Evolutionary conservation across 192 early-diverging fungal species (phyloP), one percentile per base, ranked within the genome.

Genomic region (Coemansia sp.): DNA sequence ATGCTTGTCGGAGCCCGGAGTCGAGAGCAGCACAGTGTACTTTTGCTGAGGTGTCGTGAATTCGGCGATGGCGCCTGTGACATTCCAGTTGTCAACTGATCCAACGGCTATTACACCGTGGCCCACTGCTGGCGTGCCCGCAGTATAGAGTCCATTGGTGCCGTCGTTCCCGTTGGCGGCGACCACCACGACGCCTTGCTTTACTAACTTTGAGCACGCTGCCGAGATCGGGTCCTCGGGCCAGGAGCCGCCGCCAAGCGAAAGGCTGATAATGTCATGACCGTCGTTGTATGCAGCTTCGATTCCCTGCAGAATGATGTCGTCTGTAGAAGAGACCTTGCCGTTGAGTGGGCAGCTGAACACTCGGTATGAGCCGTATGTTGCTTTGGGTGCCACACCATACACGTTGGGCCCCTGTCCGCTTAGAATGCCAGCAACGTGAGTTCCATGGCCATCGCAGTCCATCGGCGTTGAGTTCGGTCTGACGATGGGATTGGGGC

Each of bases 111-210:
- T 64, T 32, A 85, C 88, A 42, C 86, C 68, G 22, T 57, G 56
- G 0, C 84, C 83, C n/a, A 85, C 57, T 1, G 84, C 82, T 5
- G 89, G 89, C 2, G 82, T 60, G 14, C 78, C 67, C 3, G 81
- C 78, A 36, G 85, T 84, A 59, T 77, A 87, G 1, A 90, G 27
- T 0, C 91, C 91, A 27, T 71, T 68, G 25, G 62, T 36, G 39
- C 94, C 94, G 32, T 89, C 84, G 82, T 97, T 97, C 17, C 95
- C 95, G 36, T 81, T 79, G 17, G 93, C 84, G 22, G 88, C 80
- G 51, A 87, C 79, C 12, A 94, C 85, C 32, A 89, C 64, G 24
- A 87, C 67, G 27, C 90, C 90, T 6, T 68, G 27, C 7, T 70
- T 57, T 15, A 76, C 70, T 4, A 92, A 36, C 1, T 59, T 70